Evolutionary conservation across 805 yeast species (phyloP).

Genomic region (Ogataea thermomethanolica): DNA sequence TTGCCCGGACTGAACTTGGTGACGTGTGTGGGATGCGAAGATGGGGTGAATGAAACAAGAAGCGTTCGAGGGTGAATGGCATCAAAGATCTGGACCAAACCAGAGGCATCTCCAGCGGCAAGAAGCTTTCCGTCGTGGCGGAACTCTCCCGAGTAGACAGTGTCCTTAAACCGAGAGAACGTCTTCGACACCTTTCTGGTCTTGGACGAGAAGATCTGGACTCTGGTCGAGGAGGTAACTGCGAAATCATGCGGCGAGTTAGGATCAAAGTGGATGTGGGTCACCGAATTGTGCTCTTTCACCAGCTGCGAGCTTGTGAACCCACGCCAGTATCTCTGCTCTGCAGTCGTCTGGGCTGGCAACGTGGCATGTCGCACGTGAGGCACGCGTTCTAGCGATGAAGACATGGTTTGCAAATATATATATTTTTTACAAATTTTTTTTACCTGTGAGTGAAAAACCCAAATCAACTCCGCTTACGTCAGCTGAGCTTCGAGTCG

Average conservation of each 20-base stretch:
- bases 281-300: slow-evolving; percentile 89
- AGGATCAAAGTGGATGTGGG: slow-evolving; percentile 86
- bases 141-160: slow-evolving; percentile 88
- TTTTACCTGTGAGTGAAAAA: neutral
- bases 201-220: slow-evolving; percentile 90
- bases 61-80: slow-evolving; percentile 69
- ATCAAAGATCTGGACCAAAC: slow-evolving; percentile 87
- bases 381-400: slow-evolving; percentile 60
- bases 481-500: slow-evolving; percentile 1
- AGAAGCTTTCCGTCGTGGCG: slow-evolving; percentile 87
- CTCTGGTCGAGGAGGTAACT: slow-evolving; percentile 84
- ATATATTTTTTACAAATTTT: slow-evolving; percentile 7
- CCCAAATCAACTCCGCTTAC: neutral
- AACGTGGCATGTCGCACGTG: slow-evolving; percentile 69
- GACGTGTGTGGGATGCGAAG: slow-evolving; percentile 86
- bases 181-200: slow-evolving; percentile 90
- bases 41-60: slow-evolving; percentile 76
- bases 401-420: slow-evolving; percentile 60
- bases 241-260: slow-evolving; percentile 87
- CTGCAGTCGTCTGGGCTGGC: slow-evolving; percentile 85
- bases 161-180: slow-evolving; percentile 82
- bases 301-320: slow-evolving; percentile 81
- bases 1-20: slow-evolving; percentile 84
- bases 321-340: slow-evolving; percentile 91
- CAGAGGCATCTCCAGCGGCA: slow-evolving; percentile 94